A percentile compares a stretch with the other conserved stretches of the same genome.
These are phyloP conservation scores for Geosmithia putterillii DNA, from an alignment of 2,329 filamentous ascomycete genomes.

Conservation along the genomic window DNA sequence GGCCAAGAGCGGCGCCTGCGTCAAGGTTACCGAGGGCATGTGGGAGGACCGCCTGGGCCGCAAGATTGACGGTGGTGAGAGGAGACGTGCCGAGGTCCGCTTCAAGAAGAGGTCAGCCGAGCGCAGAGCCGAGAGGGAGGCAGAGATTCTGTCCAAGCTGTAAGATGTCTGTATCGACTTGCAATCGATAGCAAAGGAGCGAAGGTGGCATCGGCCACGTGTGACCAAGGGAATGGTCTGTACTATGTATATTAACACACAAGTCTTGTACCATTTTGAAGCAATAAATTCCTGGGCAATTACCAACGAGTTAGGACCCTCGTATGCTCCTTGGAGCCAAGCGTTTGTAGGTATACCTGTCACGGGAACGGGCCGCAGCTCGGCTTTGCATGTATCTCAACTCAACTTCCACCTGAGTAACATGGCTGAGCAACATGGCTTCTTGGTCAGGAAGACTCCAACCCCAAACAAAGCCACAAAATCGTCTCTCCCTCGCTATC, in stretches of 20 bases:
- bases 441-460: too few relatives aligned
- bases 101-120: slow-evolving; percentile 76
- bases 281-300: neutral
- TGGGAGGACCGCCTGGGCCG: slow-evolving; percentile 81
- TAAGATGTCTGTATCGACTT: slow-evolving; percentile 7
- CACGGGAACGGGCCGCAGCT: too few relatives aligned
- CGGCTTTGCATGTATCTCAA: too few relatives aligned
- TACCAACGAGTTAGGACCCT: neutral
- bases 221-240: neutral
- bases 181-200: neutral
- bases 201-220: neutral
- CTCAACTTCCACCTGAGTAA: too few relatives aligned
- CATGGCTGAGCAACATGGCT: too few relatives aligned
- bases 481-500: too few relatives aligned
- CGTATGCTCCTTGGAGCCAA: too few relatives aligned
- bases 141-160: slow-evolving; percentile 19
- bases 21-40: slow-evolving; percentile 72
- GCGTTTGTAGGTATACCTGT: too few relatives aligned
- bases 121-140: slow-evolving; percentile 54
- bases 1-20: slow-evolving; percentile 50
- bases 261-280: neutral
- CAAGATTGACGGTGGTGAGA: slow-evolving; percentile 95
- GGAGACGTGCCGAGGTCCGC: slow-evolving; percentile 71
- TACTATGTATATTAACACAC: neutral
- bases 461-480: too few relatives aligned